Evolutionary conservation across 768 basidiomycete genomes (phyloP).

Genomic region (Termitomyces eurrhizus): DNA sequence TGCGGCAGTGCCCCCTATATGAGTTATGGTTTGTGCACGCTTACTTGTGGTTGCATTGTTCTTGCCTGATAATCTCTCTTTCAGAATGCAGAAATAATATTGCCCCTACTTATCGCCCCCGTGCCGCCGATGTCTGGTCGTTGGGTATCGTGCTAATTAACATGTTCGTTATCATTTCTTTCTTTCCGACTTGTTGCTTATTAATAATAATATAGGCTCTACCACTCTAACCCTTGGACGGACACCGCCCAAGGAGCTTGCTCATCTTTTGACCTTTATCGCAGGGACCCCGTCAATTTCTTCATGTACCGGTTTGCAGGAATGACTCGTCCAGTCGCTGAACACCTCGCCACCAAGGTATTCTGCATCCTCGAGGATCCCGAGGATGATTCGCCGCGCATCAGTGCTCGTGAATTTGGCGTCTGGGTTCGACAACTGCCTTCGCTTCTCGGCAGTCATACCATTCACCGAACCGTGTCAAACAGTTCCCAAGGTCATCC

Average conservation of each 20-base stretch:
- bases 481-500: slow-evolving; percentile 63
- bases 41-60: slow-evolving; percentile 4
- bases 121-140: slow-evolving; percentile 98
- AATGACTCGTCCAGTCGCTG: slow-evolving; percentile 83
- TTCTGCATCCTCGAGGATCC: slow-evolving; percentile 76
- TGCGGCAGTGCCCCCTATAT: slow-evolving; percentile 99
- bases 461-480: slow-evolving; percentile 57
- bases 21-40: slow-evolving; percentile 76
- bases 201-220: slow-evolving; percentile 55
- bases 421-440: slow-evolving; percentile 84
- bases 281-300: slow-evolving; percentile 75
- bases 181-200: slow-evolving; percentile 6
- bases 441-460: slow-evolving; percentile 53
- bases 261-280: slow-evolving; percentile 78
- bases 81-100: slow-evolving; percentile 97
- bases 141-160: slow-evolving; percentile 99
- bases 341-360: slow-evolving; percentile 79
- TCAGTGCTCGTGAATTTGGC: slow-evolving; percentile 82
- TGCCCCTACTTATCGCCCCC: slow-evolving; percentile 90
- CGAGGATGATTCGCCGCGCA: slow-evolving; percentile 59
- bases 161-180: slow-evolving; percentile 58
- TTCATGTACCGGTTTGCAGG: slow-evolving; percentile 89
- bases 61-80: slow-evolving; percentile 13
- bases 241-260: slow-evolving; percentile 84
- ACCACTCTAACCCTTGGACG: slow-evolving; percentile 98